phyloP scores from a whole-genome alignment of 768 basidiomycete species.

The Termitomyces eurrhizus region DNA sequence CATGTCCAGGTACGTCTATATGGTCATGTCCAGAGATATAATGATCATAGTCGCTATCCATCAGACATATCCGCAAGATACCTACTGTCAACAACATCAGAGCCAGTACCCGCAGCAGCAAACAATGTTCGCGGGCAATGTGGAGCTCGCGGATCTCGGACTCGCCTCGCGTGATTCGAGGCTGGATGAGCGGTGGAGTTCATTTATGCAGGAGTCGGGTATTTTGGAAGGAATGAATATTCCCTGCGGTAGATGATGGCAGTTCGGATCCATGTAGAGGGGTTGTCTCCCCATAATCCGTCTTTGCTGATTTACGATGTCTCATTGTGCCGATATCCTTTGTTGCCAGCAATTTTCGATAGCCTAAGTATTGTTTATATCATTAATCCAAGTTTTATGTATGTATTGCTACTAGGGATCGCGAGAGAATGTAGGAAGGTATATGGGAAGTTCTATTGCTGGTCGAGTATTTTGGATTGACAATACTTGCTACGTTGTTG shows the following conservation, averaged over 20 bases:
- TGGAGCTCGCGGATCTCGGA: constrained; percentile 57
- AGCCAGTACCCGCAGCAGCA: constrained; percentile 10
- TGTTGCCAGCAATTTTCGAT: no score
- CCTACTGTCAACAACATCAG: constrained; percentile 15
- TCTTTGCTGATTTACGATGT: no score
- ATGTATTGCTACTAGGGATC: no score
- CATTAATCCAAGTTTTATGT: no score
- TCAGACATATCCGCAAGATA: constrained; percentile 11
- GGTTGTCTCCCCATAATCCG: no score
- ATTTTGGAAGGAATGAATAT: constrained; percentile 28
- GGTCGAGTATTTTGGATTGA: no score
- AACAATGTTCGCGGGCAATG: constrained; percentile 21
- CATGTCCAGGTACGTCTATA: not conserved
- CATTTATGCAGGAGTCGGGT: constrained; percentile 58
- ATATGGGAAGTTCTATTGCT: no score
- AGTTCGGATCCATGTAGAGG: no score
- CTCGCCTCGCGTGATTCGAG: constrained; percentile 53
- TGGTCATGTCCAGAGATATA: not conserved
- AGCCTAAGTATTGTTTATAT: no score
- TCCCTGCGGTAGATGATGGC: not conserved
- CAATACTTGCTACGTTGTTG: no score
- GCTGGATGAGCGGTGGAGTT: constrained; percentile 55
- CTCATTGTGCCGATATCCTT: no score
- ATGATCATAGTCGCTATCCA: not conserved
- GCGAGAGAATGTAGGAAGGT: no score